Conservation (phyloP, 257 asterid species). For the Solanum medicagineum region DNA sequence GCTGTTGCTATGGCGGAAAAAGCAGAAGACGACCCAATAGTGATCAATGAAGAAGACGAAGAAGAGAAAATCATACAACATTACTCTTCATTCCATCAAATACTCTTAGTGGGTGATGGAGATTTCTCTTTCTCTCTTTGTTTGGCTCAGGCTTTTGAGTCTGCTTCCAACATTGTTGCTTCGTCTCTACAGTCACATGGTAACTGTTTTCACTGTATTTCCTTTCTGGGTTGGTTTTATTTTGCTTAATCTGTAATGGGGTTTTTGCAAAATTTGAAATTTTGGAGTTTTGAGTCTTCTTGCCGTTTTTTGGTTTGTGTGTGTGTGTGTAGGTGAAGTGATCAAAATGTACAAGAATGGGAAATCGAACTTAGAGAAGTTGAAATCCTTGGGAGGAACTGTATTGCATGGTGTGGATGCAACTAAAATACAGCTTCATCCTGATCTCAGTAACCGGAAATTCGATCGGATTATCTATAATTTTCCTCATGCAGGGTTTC, state of each 20-base stretch:
- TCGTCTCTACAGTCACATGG: slow-evolving; percentile 49
- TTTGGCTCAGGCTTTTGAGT: slow-evolving; percentile 16
- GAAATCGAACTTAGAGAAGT: slow-evolving; percentile 8
- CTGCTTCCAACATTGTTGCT: slow-evolving; percentile 31
- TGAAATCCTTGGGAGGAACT: slow-evolving; percentile 29
- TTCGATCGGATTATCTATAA: slow-evolving; percentile 52
- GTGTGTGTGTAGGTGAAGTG: slow-evolving; percentile 24
- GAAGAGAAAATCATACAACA: slow-evolving; percentile 16
- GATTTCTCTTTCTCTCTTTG: slow-evolving; percentile 35
- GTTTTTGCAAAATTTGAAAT: neutral
- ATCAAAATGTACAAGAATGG: slow-evolving; percentile 41
- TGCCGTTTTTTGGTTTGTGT: neutral
- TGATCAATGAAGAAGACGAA: neutral
- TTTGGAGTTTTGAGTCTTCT: neutral
- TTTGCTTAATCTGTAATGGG: neutral
- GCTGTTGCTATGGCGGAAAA: neutral
- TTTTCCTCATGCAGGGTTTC: slow-evolving; percentile 75
- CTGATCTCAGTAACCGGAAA: slow-evolving; percentile 13
- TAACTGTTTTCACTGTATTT: neutral
- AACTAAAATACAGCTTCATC: slow-evolving; percentile 17
- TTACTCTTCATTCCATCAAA: slow-evolving; percentile 20
- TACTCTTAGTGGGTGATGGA: slow-evolving; percentile 41
- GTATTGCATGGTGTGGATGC: slow-evolving; percentile 50
- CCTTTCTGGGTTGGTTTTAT: neutral
- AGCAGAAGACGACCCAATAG: neutral